Percentiles rank a stretch among this genome's conserved stretches.
Conservation (phyloP, 108 stramenopile genomes). For the Nitzschia sp. region DNA sequence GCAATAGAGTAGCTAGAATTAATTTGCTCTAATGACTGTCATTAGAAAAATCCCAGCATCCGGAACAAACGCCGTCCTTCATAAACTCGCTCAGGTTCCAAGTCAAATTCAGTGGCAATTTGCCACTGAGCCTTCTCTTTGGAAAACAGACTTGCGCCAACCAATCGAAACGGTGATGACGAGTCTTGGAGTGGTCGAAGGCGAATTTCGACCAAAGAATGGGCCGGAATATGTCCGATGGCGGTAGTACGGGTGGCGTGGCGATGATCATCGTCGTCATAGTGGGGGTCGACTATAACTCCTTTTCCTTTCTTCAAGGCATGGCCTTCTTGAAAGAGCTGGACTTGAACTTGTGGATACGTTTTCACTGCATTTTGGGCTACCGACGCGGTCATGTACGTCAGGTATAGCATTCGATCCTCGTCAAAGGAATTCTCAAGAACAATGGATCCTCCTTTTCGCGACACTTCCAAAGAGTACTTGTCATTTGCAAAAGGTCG, state of each 20-base stretch:
- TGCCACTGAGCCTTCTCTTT: constrained; percentile 14
- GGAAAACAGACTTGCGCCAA: constrained; percentile 31
- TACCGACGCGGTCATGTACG: constrained; percentile 40
- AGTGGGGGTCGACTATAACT: constrained; percentile 18
- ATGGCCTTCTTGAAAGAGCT: constrained; percentile 2
- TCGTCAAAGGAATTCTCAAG: constrained; percentile 47
- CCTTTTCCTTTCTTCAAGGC: not conserved
- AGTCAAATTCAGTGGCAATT: constrained; percentile 16
- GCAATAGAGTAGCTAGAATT: too few species aligned
- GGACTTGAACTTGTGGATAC: constrained; percentile 32
- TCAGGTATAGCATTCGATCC: constrained; percentile 42
- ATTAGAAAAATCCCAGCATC: too few species aligned
- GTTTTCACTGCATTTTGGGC: not conserved
- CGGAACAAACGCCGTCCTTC: not conserved
- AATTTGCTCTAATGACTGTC: too few species aligned
- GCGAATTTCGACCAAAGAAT: constrained; percentile 7
- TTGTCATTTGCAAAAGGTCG: constrained; percentile 14
- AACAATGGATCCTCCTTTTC: constrained; percentile 16
- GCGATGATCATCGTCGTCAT: constrained; percentile 10
- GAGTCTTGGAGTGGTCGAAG: constrained; percentile 29
- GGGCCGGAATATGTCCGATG: constrained; percentile 28
- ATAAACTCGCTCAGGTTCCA: constrained; percentile 11
- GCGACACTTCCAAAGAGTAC: constrained; percentile 37
- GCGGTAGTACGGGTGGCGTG: constrained; percentile 36
- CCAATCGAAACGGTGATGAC: constrained; percentile 31